phyloP scores from a whole-genome alignment of 208 protist species.

The Trypanosoma platydactyli region DNA sequence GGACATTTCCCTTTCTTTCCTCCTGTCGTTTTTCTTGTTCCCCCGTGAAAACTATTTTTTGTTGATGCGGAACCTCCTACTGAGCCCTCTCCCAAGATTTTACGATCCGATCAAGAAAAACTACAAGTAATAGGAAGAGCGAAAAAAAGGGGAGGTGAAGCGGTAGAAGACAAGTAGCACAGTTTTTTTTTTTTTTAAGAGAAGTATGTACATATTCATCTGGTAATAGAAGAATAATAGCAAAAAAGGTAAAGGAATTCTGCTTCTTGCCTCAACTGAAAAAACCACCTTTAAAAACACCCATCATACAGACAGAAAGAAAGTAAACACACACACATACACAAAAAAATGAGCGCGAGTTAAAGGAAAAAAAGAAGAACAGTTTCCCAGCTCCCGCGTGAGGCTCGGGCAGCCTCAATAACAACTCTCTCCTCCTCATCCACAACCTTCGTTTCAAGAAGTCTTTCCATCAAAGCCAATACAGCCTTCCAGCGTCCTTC shows the following conservation, averaged over 20 bases:
- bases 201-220: too few species aligned
- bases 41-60: conserved; percentile 2
- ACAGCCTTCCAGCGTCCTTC: conserved; percentile 35
- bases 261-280: conserved; percentile 2
- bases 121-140: background rate
- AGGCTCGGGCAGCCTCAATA: conserved; percentile 23
- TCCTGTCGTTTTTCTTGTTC: conserved; percentile 3
- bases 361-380: conserved; percentile 42
- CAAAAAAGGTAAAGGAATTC: conserved; percentile 16
- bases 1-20: conserved; percentile 36
- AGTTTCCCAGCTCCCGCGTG: conserved; percentile 34
- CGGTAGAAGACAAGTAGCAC: background rate
- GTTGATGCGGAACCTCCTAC: background rate
- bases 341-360: conserved; percentile 19
- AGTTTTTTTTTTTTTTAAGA: too few species aligned
- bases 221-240: too few species aligned
- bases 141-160: conserved; percentile 21
- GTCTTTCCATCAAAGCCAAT: conserved; percentile 28
- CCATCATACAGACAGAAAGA: conserved; percentile 22
- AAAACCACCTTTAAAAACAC: conserved; percentile 11
- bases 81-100: conserved; percentile 1
- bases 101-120: background rate
- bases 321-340: conserved; percentile 14
- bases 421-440: conserved; percentile 35
- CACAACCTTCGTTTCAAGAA: conserved; percentile 20